Base-by-base conservation (phyloP, 2,329 filamentous ascomycete species). In the Lasiodiplodia hormozganensis region DNA sequence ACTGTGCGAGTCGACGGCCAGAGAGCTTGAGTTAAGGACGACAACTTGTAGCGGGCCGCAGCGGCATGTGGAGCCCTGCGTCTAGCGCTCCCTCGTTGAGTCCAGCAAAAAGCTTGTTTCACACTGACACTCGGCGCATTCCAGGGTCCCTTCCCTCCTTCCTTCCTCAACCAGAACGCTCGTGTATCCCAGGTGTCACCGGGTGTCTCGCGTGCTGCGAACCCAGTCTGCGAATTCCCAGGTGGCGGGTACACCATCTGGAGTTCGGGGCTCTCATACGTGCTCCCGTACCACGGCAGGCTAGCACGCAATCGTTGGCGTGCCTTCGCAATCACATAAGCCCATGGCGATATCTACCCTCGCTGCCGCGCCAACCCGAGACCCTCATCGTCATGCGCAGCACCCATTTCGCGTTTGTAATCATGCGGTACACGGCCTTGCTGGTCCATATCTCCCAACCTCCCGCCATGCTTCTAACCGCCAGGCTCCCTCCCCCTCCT, bases 271-370 rank as follows among this genome's bases (percentile, higher is more conserved):
- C 16, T 54, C 16, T 28, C 25, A 31, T 31, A 28, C 52, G 21
- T 14, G 25, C 25, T 12, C 18, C 34, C 21, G 54, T 38, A 23
- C 54, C 23, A 31, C 31, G 8, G 16, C 34, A 0, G 31, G 28
- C 47, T 52, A 64, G 60, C 60, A 64, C 60, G 60, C 60, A 64
- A 64, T 64, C 23, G 43, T n/a, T 38, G 31, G 60, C 60, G 31
- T 31, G 43, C 43, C 60, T 64, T 64, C 60, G 60, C 60, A 51
- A 64, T 64, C 60, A 36, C 60, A 52, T 64, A 64, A 64, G 60
- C 60, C 25, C 60, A 64, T 64, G 60, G 60, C 60, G 60, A 64
- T 64, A 64, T 64, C 47, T 21, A 38, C 36, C 60, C 43, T 31
- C 34, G 58, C 58, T 49, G 40, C 58, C 43, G 51, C 58, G 43